Base-by-base conservation (phyloP, 306 rosid genomes). In the Delonix regia region DNA sequence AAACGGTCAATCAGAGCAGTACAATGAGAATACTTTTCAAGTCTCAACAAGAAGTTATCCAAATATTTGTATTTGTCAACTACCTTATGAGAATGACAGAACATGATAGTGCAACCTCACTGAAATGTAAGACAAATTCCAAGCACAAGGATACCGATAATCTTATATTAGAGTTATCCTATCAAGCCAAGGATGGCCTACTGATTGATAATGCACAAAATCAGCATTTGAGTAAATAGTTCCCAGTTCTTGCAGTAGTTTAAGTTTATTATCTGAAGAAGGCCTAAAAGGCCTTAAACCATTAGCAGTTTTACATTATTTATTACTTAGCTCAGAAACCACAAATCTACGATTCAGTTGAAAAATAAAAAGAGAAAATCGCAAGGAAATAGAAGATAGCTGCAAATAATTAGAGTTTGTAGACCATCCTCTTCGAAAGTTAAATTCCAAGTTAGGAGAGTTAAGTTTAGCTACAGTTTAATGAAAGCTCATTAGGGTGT, bases 11-110 rank as follows among this genome's bases (percentile, higher is more conserved):
- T 81, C 71, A 83, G 76, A 34, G 38, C 36, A 61, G 71, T 44
- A 55, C 64, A 70, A 75, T 81, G 30, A 42, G 65, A 74, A 76
- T 81, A 68, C 33, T 28, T n/a, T n/a, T n/a, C n/a, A n/a, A n/a
- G n/a, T n/a, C 51, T 19, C 68, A 70, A 47, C 9, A 57, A 69
- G 21, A 69, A 49, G 60, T 39, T 25, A 62, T 44, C 48, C 28
- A 70, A 59, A 44, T 63, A 57, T 44, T 68, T 69, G 53, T 47
- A 60, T 62, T 52, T 62, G 14, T 71, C 64, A 71, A 55, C 55
- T 28, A 66, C 72, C 38, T 5, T 10, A 27, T 48, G 41, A 70
- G 27, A 28, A 24, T 56, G 22, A 22, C 62, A 44, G 36, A 15
- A 47, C 22, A 45, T 24, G 59, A 14, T 27, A 16, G 62, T 9